Conservation (phyloP, 202 grass and related monocot species). For the Panicum virgatum region DNA sequence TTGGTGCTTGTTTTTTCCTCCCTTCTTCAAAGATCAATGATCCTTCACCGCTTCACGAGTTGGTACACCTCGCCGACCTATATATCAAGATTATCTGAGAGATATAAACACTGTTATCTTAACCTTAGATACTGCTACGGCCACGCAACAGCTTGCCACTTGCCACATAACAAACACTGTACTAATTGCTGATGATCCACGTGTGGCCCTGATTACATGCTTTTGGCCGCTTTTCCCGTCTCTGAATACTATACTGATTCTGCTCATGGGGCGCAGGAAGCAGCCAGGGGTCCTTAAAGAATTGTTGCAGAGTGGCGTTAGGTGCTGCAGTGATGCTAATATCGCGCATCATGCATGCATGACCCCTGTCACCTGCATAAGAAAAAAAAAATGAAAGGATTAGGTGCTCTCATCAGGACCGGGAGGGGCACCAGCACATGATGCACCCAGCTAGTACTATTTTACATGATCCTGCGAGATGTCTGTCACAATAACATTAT, state of each 20-base stretch:
- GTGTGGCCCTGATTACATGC: slow-evolving; percentile 16
- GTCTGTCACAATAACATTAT: background rate
- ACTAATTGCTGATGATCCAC: background rate
- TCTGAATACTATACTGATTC: background rate
- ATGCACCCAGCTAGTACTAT: background rate
- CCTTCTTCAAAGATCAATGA: background rate
- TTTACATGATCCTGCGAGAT: slow-evolving; percentile 3
- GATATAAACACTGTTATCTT: slow-evolving; percentile 1
- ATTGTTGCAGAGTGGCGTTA: slow-evolving; percentile 14
- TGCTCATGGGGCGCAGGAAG: background rate
- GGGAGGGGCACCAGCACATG: slow-evolving; percentile 48
- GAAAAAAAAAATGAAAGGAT: background rate
- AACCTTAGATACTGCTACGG: background rate
- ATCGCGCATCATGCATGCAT: slow-evolving; percentile 27
- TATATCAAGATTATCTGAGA: background rate
- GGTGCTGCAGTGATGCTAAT: slow-evolving; percentile 21
- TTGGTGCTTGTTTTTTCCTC: background rate
- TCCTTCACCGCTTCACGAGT: background rate
- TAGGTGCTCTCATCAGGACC: slow-evolving; percentile 20
- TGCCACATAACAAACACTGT: background rate
- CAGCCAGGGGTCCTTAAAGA: background rate
- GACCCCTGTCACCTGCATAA: background rate
- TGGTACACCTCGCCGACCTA: background rate
- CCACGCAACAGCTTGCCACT: background rate
- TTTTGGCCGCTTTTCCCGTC: background rate